Conservation (phyloP, 345 rosid species). For the Aethionema arabicum region DNA sequence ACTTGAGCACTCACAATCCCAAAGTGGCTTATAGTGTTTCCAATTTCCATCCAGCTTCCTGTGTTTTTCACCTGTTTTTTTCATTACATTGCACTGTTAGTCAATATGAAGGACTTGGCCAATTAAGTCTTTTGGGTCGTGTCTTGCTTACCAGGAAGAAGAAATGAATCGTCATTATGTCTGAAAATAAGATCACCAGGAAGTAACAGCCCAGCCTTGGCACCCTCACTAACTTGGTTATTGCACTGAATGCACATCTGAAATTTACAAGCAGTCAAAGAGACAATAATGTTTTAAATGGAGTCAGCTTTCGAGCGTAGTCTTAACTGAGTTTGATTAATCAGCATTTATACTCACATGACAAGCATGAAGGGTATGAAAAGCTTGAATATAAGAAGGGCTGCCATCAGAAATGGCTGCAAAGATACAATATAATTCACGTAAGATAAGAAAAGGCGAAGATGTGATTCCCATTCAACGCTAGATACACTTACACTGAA, state of each 20-base stretch:
- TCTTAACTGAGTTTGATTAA: neutral
- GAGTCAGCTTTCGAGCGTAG: too few relatives aligned
- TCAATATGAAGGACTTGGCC: too few relatives aligned
- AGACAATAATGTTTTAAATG: neutral
- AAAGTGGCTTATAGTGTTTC: conserved; percentile 93
- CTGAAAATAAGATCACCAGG: conserved; percentile 86
- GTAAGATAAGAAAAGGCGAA: neutral
- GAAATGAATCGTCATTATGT: conserved; percentile 94
- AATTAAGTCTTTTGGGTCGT: neutral
- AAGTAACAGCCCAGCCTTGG: conserved; percentile 93
- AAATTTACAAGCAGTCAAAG: conserved; percentile 17
- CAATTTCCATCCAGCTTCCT: conserved; percentile 99
- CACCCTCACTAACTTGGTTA: conserved; percentile 67
- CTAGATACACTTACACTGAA: conserved; percentile 75
- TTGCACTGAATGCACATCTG: conserved; percentile 94
- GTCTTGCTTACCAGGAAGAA: conserved; percentile 81
- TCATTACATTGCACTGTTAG: too few relatives aligned
- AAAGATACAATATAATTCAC: conserved; percentile 12
- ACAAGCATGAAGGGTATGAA: conserved; percentile 96
- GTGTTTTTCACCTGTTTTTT: conserved; percentile 66
- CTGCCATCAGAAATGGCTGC: conserved; percentile 98
- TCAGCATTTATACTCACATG: conserved; percentile 61
- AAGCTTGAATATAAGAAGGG: conserved; percentile 89
- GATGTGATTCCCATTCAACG: neutral
- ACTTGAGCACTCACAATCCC: conserved; percentile 98